Evolutionary conservation across 2,329 filamentous ascomycete species (phyloP), one percentile per base, ranked within the genome.

Genomic region (Fusarium redolens): DNA sequence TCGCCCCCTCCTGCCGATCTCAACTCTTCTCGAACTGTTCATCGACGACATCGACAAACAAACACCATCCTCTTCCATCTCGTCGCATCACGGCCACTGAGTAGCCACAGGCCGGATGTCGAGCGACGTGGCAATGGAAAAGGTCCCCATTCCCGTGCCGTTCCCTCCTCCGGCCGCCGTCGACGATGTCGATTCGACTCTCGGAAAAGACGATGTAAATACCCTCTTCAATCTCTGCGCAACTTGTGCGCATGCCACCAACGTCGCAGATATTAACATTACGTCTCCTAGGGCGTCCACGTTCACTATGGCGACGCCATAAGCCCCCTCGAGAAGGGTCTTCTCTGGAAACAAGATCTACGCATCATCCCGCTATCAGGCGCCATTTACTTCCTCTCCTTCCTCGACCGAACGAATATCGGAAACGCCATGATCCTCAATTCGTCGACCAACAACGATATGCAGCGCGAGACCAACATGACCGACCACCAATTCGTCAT

Each of bases 361-460:
- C 85, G 88, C 61, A 91, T 93, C 63, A 82, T 92, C 18, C 91
- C 91, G 3, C 81, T 92, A 18, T 88, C 85, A n/a, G 88, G 89
- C 11, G 82, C 80, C 58, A 91, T 93, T 56, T 92, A 92, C 79
- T 85, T 93, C 50, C 85, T 93, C 28, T 91, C 89, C 80, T 92
- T 91, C 78, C 86, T 93, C 30, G 91, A 93, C 80, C 85, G 89
- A 47, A 87, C 89, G 61, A 93, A 93, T 79, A 92, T 93, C 64
- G 90, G 90, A 77, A 92, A 92, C 78, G 90, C 91, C 45, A 90
- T 89, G 79, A 88, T 92, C 31, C 84, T 93, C 69, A 92, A 93
- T 77, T 82, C 86, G 25, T 84, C 88, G 15, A 87, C 87, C 1
- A 79, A 85, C 48, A 83, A 93, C 78, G 90, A 92, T 81, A 86